These are phyloP conservation scores for Hevea brasiliensis DNA, from an alignment of 345 rosid genomes.

Conservation along the genomic window DNA sequence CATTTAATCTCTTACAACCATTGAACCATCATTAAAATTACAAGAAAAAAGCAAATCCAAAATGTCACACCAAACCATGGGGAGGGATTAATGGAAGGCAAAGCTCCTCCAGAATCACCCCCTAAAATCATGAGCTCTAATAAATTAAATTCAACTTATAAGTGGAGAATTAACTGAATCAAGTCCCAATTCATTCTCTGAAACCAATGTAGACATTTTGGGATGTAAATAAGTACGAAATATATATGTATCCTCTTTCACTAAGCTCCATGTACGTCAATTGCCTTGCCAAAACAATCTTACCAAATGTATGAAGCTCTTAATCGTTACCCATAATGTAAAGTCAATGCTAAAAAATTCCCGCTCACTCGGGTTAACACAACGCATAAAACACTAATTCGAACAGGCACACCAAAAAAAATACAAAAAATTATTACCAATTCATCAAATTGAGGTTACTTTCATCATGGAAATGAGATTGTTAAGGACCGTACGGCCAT, in stretches of 20 bases:
- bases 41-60: too few species aligned
- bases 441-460: neutral
- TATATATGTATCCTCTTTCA: too few species aligned
- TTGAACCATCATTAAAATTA: too few species aligned
- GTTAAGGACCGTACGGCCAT: slow-evolving; percentile 37
- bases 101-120: slow-evolving; percentile 63
- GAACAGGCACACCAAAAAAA: neutral
- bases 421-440: neutral
- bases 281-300: too few species aligned
- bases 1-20: too few species aligned
- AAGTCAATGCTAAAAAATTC: too few species aligned
- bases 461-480: neutral
- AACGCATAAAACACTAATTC: neutral
- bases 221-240: neutral
- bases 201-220: neutral
- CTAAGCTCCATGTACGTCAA: too few species aligned
- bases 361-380: neutral
- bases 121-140: slow-evolving; percentile 58
- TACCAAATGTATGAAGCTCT: too few species aligned
- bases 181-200: too few species aligned
- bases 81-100: slow-evolving; percentile 59
- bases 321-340: too few species aligned
- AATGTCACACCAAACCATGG: slow-evolving; percentile 66
- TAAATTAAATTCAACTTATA: neutral
- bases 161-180: neutral